These are phyloP conservation scores for Globisporangium yorkense DNA, from an alignment of 352 stramenopile genomes.

Conservation along the genomic window DNA sequence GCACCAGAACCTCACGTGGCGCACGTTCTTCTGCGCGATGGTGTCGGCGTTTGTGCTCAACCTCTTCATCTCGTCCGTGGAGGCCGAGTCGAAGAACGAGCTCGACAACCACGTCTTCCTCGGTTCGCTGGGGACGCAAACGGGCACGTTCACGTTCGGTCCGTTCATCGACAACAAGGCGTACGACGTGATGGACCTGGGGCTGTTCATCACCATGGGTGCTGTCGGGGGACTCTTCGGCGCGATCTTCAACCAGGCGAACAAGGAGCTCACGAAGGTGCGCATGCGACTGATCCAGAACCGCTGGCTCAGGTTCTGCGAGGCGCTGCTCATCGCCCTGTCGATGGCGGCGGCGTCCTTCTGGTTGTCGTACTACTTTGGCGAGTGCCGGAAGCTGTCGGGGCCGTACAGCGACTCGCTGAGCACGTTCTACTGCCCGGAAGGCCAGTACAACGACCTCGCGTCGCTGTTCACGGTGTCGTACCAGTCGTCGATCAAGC, in stretches of 20 bases:
- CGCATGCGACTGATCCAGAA: conserved; percentile 59
- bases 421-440: conserved; percentile 92
- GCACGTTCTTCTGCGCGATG: conserved; percentile 97
- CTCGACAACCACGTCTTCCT: conserved; percentile 41
- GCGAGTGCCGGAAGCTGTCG: conserved; percentile 39
- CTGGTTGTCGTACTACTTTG: conserved; percentile 78
- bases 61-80: conserved; percentile 80
- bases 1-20: conserved; percentile 97
- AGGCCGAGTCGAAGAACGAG: conserved; percentile 32
- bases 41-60: conserved; percentile 84
- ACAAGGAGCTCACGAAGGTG: conserved; percentile 90
- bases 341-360: conserved; percentile 63
- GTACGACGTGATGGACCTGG: conserved; percentile 93
- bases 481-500: conserved; percentile 92
- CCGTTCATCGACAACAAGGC: conserved; percentile 87
- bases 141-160: conserved; percentile 80
- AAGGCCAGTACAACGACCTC: conserved; percentile 97
- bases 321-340: conserved; percentile 61
- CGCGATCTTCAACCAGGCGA: conserved; percentile 95
- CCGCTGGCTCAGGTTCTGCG: conserved; percentile 54
- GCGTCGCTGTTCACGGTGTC: conserved; percentile 95
- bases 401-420: conserved; percentile 75
- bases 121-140: conserved; percentile 71
- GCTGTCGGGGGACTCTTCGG: conserved; percentile 95
- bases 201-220: conserved; percentile 95